Percentiles rank a stretch among this genome's conserved stretches.
Conservation (phyloP, 2,329 filamentous ascomycete species). For the Seiridium unicorne region DNA sequence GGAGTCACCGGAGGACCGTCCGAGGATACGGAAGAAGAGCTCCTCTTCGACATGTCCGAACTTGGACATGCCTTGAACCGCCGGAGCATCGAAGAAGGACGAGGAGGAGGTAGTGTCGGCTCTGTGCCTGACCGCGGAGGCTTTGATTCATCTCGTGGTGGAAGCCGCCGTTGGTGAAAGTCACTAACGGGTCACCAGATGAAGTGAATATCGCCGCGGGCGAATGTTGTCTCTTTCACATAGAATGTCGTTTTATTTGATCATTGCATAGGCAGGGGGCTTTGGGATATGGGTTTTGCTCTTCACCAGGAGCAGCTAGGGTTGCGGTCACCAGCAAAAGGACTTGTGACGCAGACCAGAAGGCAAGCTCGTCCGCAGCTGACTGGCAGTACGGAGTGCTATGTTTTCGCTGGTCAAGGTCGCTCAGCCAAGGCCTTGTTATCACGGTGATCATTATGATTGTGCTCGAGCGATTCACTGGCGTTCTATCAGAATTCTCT, state of each 20-base stretch:
- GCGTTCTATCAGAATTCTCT: background rate
- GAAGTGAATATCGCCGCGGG: background rate
- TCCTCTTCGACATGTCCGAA: constrained; percentile 73
- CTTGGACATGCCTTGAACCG: constrained; percentile 56
- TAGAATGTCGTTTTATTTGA: background rate
- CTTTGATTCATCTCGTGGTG: constrained; percentile 31
- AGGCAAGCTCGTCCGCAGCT: background rate
- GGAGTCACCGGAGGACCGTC: constrained; percentile 44
- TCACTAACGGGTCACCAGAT: background rate
- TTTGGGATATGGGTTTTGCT: background rate
- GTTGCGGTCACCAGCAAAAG: background rate
- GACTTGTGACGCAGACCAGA: background rate
- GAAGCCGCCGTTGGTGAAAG: constrained; percentile 23
- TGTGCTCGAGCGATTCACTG: background rate
- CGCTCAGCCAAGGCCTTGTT: no score
- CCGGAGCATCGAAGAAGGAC: constrained; percentile 56
- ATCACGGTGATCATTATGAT: background rate
- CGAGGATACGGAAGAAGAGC: constrained; percentile 60
- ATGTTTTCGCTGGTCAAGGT: no score
- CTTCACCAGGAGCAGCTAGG: background rate
- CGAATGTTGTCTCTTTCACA: background rate
- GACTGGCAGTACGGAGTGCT: no score
- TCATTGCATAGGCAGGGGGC: background rate
- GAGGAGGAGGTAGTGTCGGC: constrained; percentile 37
- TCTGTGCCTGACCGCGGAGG: constrained; percentile 32